Evolutionary conservation across 306 rosid genomes (phyloP), one percentile per base, ranked within the genome.

Genomic region (Ormosia emarginata): DNA sequence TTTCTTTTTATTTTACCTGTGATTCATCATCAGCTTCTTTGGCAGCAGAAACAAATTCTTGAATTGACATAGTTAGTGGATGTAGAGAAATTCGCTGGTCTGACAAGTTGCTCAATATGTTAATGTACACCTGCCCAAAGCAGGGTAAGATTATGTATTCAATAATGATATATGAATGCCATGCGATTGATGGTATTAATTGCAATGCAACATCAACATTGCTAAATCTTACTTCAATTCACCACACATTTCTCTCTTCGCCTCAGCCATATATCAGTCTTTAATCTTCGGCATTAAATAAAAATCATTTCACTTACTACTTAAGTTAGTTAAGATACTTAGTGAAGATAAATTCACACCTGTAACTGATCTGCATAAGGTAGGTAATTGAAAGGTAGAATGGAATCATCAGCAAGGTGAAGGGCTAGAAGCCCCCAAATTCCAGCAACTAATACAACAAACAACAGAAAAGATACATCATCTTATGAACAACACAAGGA

Each of bases 341-440:
- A 4, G 67, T 4, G 47, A 74, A 13, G 15, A 55, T 10, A 44
- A 66, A 47, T 52, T 12, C 46, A 68, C 34, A 91, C 94, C 92
- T 88, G 91, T 62, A 93, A 85, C 77, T 93, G 92, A 71, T 86
- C 75, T 58, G 85, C 97, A 66, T 91, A 93, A 33, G 94, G 61
- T 56, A 74, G 56, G 83, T 88, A 93, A 81, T 67, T 82, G 84
- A 92, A 90, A 61, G 97, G 94, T 49, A 92, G 73, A 78, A 89
- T 79, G 64, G 86, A 70, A 80, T 93, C 97, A 30, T 88, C 95
- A 37, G 97, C 92, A 43, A 93, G 88, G 68, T 62, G 91, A 69
- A 93, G 97, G 12, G 89, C 94, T 69, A 91, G 71, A 79, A 89
- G 95, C 67, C 95, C 95, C 97, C 95, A 93, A 30, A 88, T 76